Conservation (phyloP, 805 yeast genomes). For the Ogataea angusta region DNA sequence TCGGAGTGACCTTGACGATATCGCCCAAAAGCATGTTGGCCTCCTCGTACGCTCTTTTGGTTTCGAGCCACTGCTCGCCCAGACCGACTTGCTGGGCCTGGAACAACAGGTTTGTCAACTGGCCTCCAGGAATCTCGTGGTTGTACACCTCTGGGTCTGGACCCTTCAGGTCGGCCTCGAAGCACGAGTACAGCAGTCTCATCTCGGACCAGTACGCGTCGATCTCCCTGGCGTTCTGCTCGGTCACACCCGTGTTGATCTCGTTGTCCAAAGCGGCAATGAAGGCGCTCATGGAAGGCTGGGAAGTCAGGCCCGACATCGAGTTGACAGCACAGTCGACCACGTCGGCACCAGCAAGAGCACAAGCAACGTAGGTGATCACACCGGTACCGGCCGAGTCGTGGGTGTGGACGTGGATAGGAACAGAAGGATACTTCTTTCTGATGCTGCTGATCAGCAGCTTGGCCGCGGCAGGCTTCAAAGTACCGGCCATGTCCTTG, state of each 20-base stretch:
- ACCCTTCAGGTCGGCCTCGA: conserved; percentile 98
- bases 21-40: conserved; percentile 94
- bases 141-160: conserved; percentile 99
- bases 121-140: conserved; percentile 99
- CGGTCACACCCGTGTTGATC: conserved; percentile 68
- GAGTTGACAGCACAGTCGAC: conserved; percentile 98
- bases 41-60: conserved; percentile 88
- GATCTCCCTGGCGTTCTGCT: conserved; percentile 67
- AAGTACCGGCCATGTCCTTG: conserved; percentile 99
- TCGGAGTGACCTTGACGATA: conserved; percentile 97
- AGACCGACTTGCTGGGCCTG: conserved; percentile 99
- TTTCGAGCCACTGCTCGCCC: conserved; percentile 94
- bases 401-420: conserved; percentile 98
- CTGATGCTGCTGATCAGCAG: conserved; percentile 77
- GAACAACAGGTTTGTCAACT: conserved; percentile 94
- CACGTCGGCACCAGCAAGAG: conserved; percentile 95
- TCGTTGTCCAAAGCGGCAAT: conserved; percentile 90
- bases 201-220: conserved; percentile 99
- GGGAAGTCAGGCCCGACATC: conserved; percentile 98
- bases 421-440: conserved; percentile 84
- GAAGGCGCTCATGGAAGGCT: conserved; percentile 92
- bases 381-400: conserved; percentile 99
- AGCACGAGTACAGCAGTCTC: conserved; percentile 93
- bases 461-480: conserved; percentile 92
- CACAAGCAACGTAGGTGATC: conserved; percentile 92